A percentile compares a stretch with the other conserved stretches of the same genome.
These are phyloP conservation scores for Colletotrichum eleusines DNA, from an alignment of 2,329 filamentous ascomycete genomes.

Conservation along the genomic window DNA sequence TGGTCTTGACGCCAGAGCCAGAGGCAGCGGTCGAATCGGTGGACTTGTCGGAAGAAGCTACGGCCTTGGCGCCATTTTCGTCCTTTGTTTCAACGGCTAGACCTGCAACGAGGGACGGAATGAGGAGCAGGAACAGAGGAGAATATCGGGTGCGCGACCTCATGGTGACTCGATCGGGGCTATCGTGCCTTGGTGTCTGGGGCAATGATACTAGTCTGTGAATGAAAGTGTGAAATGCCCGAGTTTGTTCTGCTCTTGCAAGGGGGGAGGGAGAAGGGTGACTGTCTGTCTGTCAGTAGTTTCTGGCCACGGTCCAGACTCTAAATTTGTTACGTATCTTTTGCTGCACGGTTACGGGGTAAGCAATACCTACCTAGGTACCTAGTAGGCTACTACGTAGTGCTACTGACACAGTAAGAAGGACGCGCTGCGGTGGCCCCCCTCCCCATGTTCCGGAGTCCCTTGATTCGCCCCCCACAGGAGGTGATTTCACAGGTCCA, in stretches of 20 bases:
- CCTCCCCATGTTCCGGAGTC: slow-evolving; percentile 30
- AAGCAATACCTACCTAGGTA: too few species aligned
- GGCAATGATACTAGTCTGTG: slow-evolving; percentile 13
- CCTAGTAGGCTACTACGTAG: too few species aligned
- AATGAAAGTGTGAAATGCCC: slow-evolving; percentile 16
- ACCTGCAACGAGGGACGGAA: slow-evolving; percentile 63
- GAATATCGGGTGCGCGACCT: slow-evolving; percentile 67
- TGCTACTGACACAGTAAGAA: too few species aligned
- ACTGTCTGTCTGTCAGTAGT: too few species aligned
- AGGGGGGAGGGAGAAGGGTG: slow-evolving; percentile 29
- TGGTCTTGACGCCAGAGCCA: slow-evolving; percentile 47
- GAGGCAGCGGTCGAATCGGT: slow-evolving; percentile 45
- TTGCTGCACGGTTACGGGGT: slow-evolving; percentile 41
- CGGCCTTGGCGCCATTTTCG: slow-evolving; percentile 44
- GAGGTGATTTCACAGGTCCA: slow-evolving; percentile 13
- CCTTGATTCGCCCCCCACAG: slow-evolving; percentile 20
- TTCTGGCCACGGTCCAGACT: slow-evolving; percentile 33
- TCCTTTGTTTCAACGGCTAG: slow-evolving; percentile 50
- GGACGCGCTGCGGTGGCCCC: slow-evolving; percentile 35
- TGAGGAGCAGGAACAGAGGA: slow-evolving; percentile 70
- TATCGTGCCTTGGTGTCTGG: slow-evolving; percentile 12
- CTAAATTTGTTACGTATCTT: slow-evolving; percentile 40
- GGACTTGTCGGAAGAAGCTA: slow-evolving; percentile 45
- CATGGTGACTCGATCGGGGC: slow-evolving; percentile 59
- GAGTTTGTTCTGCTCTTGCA: slow-evolving; percentile 27